Evolutionary conservation across 2,329 filamentous ascomycete species (phyloP).

Genomic region (Diplocarpon rosae): DNA sequence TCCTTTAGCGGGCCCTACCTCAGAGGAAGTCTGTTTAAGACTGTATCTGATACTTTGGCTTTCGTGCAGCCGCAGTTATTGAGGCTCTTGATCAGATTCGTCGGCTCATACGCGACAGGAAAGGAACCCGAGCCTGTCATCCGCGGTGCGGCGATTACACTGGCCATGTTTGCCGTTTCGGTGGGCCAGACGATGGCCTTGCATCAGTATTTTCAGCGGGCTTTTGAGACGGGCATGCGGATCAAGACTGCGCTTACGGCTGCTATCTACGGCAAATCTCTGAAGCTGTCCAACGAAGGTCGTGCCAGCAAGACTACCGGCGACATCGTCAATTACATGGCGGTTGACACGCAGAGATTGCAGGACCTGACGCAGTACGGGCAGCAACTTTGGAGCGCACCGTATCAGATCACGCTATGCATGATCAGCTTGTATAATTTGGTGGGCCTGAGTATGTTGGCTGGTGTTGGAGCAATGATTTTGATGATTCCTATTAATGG

Average conservation of each 20-base stretch:
- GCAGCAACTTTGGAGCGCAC: slow-evolving; percentile 91
- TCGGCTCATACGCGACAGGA: slow-evolving; percentile 58
- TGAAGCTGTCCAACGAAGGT: slow-evolving; percentile 87
- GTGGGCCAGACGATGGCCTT: slow-evolving; percentile 79
- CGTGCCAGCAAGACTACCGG: slow-evolving; percentile 81
- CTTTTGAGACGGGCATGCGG: slow-evolving; percentile 93
- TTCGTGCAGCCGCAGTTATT: slow-evolving; percentile 89
- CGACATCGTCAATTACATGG: slow-evolving; percentile 99
- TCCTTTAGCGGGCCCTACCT: slow-evolving; percentile 81
- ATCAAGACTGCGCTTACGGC: slow-evolving; percentile 86
- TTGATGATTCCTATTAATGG: slow-evolving; percentile 96
- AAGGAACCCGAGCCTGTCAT: slow-evolving; percentile 62
- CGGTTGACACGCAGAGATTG: slow-evolving; percentile 89
- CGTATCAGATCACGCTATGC: slow-evolving; percentile 91
- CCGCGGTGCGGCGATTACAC: slow-evolving; percentile 74
- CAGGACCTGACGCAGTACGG: slow-evolving; percentile 93
- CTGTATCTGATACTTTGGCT: slow-evolving; percentile 72
- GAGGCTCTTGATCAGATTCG: slow-evolving; percentile 71
- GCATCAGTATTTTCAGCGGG: slow-evolving; percentile 94
- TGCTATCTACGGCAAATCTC: slow-evolving; percentile 84
- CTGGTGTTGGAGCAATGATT: slow-evolving; percentile 89
- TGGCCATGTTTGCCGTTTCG: slow-evolving; percentile 86
- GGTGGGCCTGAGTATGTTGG: slow-evolving; percentile 92
- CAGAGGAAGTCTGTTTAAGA: slow-evolving; percentile 74
- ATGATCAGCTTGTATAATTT: slow-evolving; percentile 93